Evolutionary conservation across 2,329 filamentous ascomycete species (phyloP), one percentile per base, ranked within the genome.

Genomic region (Cytospora piceae): DNA sequence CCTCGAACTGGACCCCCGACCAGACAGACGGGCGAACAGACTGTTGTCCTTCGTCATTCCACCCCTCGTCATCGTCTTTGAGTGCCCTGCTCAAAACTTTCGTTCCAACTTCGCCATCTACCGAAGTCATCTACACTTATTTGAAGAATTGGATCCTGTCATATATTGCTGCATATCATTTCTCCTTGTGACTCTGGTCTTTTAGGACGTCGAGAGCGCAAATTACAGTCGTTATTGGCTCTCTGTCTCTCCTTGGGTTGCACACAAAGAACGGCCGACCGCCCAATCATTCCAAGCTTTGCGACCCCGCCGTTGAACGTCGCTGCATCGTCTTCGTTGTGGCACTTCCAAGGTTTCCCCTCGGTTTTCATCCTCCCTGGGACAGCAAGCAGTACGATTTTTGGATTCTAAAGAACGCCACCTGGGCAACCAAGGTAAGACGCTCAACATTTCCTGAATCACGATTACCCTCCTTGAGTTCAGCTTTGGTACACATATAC

Each of bases 281-380:
- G 52, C 66, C 66, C 66, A 68, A 68, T 68, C 66, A 68, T 65
- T 65, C 64, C 63, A 42, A 55, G 52, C 63, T 67, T 57, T 62
- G 52, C 63, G 63, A 68, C 66, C 66, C 66, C 66, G 66, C 66
- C 63, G 63, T 68, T 68, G 56, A 58, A 53, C 66, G 61, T 68
- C 49, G 51, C 56, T 66, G 66, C 56, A 54, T 66, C 58, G 59
- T 57, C 59, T 63, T 32, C 29, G 39, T 29, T 63, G 49, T 54
- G 27, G n/a, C 24, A 51, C 52, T 27, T 54, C 51, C 49, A 54
- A 37, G 56, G 42, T 15, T 60, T 63, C 61, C 39, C 27, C 58
- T 65, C 42, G 49, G 31, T 27, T 51, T 51, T 29, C 17, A 32
- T 20, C n/a, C 34, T 57, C 39, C 37, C 53, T 49, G 53, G 53